Base-by-base conservation (phyloP, 371 early-diverging fungal genomes). In the Chytridiales sp. region DNA sequence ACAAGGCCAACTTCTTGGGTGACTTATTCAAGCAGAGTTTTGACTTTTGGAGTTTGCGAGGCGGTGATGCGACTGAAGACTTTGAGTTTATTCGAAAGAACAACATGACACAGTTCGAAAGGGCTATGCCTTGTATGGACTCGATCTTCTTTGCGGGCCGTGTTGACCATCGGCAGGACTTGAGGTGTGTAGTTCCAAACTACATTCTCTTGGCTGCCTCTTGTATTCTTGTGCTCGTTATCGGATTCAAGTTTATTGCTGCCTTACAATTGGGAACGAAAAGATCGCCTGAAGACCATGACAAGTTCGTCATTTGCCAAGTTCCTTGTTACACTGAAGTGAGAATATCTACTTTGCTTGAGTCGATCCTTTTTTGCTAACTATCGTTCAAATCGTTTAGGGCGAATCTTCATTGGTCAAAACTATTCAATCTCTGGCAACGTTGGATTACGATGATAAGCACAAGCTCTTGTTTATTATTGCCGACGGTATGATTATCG, bases 271-370 rank as follows among this genome's bases (percentile, higher is more conserved):
- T 94, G 46, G 88, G 90, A 0, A 69, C 80, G 17, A 75, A 77
- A 30, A 43, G 83, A 11, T 82, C 85, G 1, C 94, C 95, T 0
- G 91, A 93, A 63, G 89, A 88, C 38, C 89, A 90, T 44, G 89
- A 91, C 57, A 90, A 91, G 75, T 97, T 97, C 73, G 87, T 93
- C 22, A 90, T 99, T 57, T 87, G 93, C 70, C 87, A 77, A 50
- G 75, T 87, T 21, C 97, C 99, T n/a, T 97, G 97, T 77, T 99
- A 98, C 77, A 95, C 97, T 1, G 99, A 99, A 74, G 87, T 91
- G 11, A 87, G 91, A 32, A 93, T 92, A 61, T 44, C 17, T 59
- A 39, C 21, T 11, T 32, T 19, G 35, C 3, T 52, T 52, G 3
- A 21, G n/a, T n/a, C n/a, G n/a, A n/a, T n/a, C n/a, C n/a, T n/a